phyloP scores from a whole-genome alignment of 805 yeast species.

The Brettanomyces custersianus region DNA sequence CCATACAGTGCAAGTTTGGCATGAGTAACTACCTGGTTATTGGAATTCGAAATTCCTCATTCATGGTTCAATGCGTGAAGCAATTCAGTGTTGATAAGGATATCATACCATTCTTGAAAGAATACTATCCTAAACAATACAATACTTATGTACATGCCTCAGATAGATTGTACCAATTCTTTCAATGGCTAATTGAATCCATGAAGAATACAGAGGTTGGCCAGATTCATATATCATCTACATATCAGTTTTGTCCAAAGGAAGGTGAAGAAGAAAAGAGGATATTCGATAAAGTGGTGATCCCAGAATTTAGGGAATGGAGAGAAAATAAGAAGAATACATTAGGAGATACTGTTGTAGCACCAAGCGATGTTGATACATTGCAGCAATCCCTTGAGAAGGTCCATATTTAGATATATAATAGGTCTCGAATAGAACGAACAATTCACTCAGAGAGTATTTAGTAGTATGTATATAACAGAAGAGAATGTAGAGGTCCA shows the following conservation, averaged over 20 bases:
- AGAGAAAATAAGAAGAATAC: conserved; percentile 1
- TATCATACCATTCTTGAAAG: background rate
- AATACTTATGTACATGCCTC: background rate
- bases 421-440: too few relatives aligned
- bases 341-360: too few relatives aligned
- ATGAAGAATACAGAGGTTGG: background rate
- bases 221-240: too few relatives aligned
- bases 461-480: too few relatives aligned
- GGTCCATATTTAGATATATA: too few relatives aligned
- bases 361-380: too few relatives aligned
- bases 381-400: too few relatives aligned
- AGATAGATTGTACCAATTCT: background rate
- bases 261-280: background rate
- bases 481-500: too few relatives aligned
- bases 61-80: background rate
- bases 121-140: background rate
- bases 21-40: background rate
- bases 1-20: conserved; percentile 1
- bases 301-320: background rate
- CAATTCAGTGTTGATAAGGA: background rate
- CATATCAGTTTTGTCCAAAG: background rate
- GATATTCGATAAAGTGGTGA: background rate
- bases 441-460: too few relatives aligned
- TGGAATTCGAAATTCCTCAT: background rate
- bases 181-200: background rate